phyloP scores from a whole-genome alignment of 139 green algal genomes.

The Ulvella scutata region DNA sequence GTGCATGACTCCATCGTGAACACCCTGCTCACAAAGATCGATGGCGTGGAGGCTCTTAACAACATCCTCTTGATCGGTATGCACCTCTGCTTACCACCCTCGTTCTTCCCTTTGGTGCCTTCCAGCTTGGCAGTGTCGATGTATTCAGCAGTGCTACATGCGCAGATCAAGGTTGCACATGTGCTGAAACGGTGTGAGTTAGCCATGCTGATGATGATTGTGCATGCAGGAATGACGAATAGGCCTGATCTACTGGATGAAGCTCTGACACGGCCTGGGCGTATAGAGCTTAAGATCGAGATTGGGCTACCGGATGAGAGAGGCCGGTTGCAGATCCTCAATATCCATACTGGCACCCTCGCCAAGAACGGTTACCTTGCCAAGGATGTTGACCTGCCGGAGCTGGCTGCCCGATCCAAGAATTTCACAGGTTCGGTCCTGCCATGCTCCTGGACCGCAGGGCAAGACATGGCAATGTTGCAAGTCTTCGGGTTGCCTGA shows the following conservation, averaged over 20 bases:
- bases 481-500: too few species aligned
- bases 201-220: too few species aligned
- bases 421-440: conserved; percentile 75
- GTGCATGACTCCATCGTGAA: conserved; percentile 97
- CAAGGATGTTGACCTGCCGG: conserved; percentile 70
- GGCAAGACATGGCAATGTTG: too few species aligned
- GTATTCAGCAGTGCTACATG: not conserved
- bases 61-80: conserved; percentile 99
- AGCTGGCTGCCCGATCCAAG: conserved; percentile 66
- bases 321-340: conserved; percentile 87
- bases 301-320: conserved; percentile 90
- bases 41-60: conserved; percentile 97
- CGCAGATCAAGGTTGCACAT: not conserved
- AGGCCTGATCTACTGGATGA: conserved; percentile 82
- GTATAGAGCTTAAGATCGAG: conserved; percentile 93
- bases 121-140: too few species aligned
- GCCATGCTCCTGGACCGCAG: too few species aligned
- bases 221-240: conserved; percentile 2
- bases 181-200: not conserved
- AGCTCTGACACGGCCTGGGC: conserved; percentile 83
- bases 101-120: too few species aligned
- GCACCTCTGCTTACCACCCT: too few species aligned
- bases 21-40: conserved; percentile 99
- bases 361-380: conserved; percentile 72
- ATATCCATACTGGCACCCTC: conserved; percentile 80